These are phyloP conservation scores for Cutaneotrichosporon sp. DNA, from an alignment of 1,284 basidiomycete species.

Conservation along the genomic window DNA sequence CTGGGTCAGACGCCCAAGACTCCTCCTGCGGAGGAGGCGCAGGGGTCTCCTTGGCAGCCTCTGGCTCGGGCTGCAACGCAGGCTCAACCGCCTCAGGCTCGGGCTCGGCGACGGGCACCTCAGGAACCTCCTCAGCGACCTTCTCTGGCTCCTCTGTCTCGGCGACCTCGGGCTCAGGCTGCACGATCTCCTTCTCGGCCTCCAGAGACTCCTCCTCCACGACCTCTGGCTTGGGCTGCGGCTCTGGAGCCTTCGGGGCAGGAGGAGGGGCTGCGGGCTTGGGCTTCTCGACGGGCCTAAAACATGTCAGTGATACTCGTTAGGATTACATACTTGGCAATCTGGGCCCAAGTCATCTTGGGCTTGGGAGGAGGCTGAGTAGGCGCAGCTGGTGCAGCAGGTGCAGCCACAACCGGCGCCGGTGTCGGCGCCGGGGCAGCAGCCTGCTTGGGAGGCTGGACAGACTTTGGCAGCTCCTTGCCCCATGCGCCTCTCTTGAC, in stretches of 20 bases:
- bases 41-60: constrained; percentile 23
- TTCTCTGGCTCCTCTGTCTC: constrained; percentile 21
- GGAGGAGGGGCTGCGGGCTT: constrained; percentile 59
- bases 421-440: constrained; percentile 20
- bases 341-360: constrained; percentile 55
- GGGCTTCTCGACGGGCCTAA: constrained; percentile 51
- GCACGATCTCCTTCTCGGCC: constrained; percentile 18
- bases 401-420: constrained; percentile 25
- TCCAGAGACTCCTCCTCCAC: constrained; percentile 26
- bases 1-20: constrained; percentile 41
- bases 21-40: constrained; percentile 16
- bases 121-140: constrained; percentile 16
- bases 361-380: constrained; percentile 36
- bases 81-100: constrained; percentile 58
- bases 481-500: constrained; percentile 44
- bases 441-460: constrained; percentile 11
- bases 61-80: constrained; percentile 10
- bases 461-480: constrained; percentile 38
- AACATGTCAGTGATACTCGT: background rate
- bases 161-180: constrained; percentile 22
- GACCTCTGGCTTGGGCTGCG: constrained; percentile 33
- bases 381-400: constrained; percentile 14
- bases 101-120: constrained; percentile 17
- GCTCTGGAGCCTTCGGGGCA: constrained; percentile 56
- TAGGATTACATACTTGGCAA: constrained; percentile 48